phyloP scores from a whole-genome alignment of 75 land plant species.

The Pseudotsuga menziesii region DNA sequence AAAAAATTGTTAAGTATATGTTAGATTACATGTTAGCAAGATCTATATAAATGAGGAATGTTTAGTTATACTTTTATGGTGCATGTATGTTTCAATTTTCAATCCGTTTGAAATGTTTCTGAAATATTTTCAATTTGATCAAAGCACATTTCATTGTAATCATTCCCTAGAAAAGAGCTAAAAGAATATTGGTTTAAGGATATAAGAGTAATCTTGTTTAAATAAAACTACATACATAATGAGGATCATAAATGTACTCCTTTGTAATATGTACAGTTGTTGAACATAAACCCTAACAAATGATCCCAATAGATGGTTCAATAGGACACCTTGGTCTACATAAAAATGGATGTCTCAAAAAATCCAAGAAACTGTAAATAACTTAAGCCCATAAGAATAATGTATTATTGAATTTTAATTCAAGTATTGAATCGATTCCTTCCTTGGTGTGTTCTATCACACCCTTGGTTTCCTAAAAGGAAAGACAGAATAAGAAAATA shows the following conservation, averaged over 20 bases:
- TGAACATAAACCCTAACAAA: slow-evolving; percentile 88
- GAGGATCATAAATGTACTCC: slow-evolving; percentile 75
- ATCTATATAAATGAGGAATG: neutral
- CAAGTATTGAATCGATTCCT: neutral
- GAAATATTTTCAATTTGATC: neutral
- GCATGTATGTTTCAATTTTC: neutral
- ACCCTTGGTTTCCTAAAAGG: neutral
- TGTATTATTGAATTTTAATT: neutral
- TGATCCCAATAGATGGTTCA: slow-evolving; percentile 67
- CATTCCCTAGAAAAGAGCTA: neutral
- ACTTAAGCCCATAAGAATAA: neutral
- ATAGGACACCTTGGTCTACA: slow-evolving; percentile 92
- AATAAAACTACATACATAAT: slow-evolving; percentile 53
- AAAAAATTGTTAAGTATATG: neutral
- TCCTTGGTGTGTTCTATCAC: neutral
- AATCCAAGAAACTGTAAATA: slow-evolving; percentile 66
- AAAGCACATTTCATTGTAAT: neutral
- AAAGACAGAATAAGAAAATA: neutral
- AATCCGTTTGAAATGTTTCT: neutral
- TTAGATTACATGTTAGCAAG: neutral
- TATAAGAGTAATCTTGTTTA: neutral
- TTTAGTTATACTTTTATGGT: neutral
- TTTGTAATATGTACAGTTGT: slow-evolving; percentile 84
- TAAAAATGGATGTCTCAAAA: slow-evolving; percentile 83
- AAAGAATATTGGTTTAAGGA: neutral